A percentile compares a stretch with the other conserved stretches of the same genome.
Evolutionary conservation across 2,329 filamentous ascomycete species (phyloP).

Genomic region (Hypoxylon sp.): DNA sequence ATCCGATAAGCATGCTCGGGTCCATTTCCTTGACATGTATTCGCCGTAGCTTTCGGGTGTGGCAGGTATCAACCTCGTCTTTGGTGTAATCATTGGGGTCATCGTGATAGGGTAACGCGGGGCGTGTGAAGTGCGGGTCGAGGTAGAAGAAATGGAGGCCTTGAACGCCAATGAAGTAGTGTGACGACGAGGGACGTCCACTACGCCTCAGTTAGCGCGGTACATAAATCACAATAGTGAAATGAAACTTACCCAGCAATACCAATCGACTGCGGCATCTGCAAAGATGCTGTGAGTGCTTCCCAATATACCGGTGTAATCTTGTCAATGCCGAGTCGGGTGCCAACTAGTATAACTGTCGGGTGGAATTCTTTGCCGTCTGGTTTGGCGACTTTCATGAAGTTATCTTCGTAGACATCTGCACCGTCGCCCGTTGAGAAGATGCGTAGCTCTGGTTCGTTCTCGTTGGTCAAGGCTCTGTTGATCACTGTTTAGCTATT

Average conservation of each 20-base stretch:
- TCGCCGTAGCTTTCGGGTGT: constrained; percentile 83
- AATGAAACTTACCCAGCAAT: constrained; percentile 79
- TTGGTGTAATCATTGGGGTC: constrained; percentile 66
- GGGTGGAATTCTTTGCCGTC: constrained; percentile 75
- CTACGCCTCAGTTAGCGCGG: constrained; percentile 54
- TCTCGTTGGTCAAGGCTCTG: constrained; percentile 77
- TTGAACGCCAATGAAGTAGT: constrained; percentile 68
- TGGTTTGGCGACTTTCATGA: constrained; percentile 78
- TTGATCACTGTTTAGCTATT: constrained; percentile 2
- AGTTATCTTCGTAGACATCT: constrained; percentile 91
- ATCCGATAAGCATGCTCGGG: constrained; percentile 96
- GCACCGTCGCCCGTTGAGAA: constrained; percentile 91
- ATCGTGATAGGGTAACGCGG: constrained; percentile 72
- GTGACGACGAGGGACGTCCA: constrained; percentile 88
- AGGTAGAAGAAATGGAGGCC: constrained; percentile 90
- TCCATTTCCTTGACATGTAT: constrained; percentile 94
- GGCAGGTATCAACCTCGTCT: constrained; percentile 83
- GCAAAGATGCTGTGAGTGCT: constrained; percentile 83
- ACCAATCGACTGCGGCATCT: constrained; percentile 91
- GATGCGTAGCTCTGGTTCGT: constrained; percentile 73
- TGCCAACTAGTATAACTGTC: constrained; percentile 88
- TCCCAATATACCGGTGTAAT: constrained; percentile 96
- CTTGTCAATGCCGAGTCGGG: constrained; percentile 89
- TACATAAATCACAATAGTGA: background rate
- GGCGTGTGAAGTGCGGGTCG: constrained; percentile 88